Evolutionary conservation across 1,284 basidiomycete species (phyloP).

Genomic region (Sutorius eximius): DNA sequence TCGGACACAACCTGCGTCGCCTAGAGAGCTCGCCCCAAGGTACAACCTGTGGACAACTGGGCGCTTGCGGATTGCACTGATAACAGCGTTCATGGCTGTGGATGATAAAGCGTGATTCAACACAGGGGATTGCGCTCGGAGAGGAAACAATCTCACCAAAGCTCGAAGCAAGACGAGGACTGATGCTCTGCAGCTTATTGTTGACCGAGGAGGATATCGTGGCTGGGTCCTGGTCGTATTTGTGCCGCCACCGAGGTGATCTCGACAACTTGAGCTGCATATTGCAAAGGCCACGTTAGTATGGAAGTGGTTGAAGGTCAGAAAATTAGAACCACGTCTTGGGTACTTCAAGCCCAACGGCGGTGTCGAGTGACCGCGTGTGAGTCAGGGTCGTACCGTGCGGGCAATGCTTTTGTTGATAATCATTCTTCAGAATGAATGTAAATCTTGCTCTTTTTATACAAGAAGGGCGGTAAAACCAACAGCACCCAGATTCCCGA

Average conservation of each 20-base stretch:
- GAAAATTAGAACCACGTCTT: neutral
- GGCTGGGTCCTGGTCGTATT: constrained; percentile 30
- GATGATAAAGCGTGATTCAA: neutral
- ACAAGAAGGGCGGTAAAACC: no score
- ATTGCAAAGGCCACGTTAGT: neutral
- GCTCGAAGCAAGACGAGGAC: constrained; percentile 31
- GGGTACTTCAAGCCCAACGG: neutral
- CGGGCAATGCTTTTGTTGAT: no score
- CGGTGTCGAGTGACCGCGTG: constrained; percentile 22
- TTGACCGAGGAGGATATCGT: constrained; percentile 31
- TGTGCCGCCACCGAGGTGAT: constrained; percentile 29
- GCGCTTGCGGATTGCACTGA: constrained; percentile 31
- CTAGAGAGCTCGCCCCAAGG: constrained; percentile 32
- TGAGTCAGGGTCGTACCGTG: constrained; percentile 1
- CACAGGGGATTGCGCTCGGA: neutral
- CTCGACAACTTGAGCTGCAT: constrained; percentile 31
- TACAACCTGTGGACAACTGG: constrained; percentile 32
- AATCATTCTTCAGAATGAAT: no score
- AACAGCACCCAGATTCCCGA: no score
- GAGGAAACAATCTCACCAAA: constrained; percentile 18
- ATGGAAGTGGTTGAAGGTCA: neutral
- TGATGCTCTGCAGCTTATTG: constrained; percentile 28
- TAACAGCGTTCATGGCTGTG: constrained; percentile 27
- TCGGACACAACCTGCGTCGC: constrained; percentile 53
- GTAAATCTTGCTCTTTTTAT: no score